These are phyloP conservation scores for Chenopodium album DNA, from an alignment of 148 eudicot genomes.

Conservation along the genomic window DNA sequence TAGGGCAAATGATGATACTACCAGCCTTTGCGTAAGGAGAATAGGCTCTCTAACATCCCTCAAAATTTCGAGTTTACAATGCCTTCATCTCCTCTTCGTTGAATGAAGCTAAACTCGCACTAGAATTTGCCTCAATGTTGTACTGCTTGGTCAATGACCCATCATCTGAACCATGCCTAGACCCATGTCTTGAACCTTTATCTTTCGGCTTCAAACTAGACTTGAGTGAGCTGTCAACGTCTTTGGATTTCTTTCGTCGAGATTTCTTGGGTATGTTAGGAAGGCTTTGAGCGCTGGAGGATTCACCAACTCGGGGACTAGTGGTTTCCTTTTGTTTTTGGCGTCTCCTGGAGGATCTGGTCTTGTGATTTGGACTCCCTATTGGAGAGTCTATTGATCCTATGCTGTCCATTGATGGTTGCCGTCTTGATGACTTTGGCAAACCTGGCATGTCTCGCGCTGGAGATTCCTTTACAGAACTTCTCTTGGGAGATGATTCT, in stretches of 20 bases:
- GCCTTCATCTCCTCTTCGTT: constrained; percentile 35
- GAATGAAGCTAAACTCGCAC: constrained; percentile 16
- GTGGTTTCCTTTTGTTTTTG: constrained; percentile 30
- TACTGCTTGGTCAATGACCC: constrained; percentile 28
- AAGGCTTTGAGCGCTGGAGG: constrained; percentile 22
- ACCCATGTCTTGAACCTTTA: constrained; percentile 18
- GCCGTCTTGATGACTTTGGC: constrained; percentile 40
- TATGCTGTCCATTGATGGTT: constrained; percentile 34
- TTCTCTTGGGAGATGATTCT: constrained; percentile 10
- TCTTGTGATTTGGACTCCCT: constrained; percentile 28
- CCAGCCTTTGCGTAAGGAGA: not conserved
- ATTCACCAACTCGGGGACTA: constrained; percentile 19
- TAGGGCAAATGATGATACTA: not conserved
- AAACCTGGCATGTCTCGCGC: constrained; percentile 29
- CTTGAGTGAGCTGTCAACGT: constrained; percentile 31
- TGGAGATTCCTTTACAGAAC: constrained; percentile 24
- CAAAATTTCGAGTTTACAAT: not conserved
- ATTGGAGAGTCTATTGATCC: constrained; percentile 33
- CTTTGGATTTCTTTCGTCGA: constrained; percentile 64
- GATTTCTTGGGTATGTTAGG: constrained; percentile 65
- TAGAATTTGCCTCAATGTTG: constrained; percentile 9
- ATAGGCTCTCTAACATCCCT: not conserved
- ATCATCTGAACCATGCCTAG: constrained; percentile 35
- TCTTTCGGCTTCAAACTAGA: constrained; percentile 23
- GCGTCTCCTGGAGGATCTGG: constrained; percentile 41